Conservation (phyloP, 176 grass and related monocot genomes). For the Puccinellia tenuiflora region DNA sequence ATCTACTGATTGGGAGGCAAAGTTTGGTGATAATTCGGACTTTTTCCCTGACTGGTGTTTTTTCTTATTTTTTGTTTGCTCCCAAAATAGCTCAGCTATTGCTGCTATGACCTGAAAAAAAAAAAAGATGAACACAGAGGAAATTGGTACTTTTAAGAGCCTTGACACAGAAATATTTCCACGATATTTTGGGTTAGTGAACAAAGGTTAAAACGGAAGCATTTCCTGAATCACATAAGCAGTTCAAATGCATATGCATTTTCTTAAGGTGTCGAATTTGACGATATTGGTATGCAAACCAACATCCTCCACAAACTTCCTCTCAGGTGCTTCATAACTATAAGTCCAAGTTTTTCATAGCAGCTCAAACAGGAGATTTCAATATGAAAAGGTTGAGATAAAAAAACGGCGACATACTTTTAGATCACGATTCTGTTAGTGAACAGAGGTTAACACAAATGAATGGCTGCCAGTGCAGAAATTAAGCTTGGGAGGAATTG, state of each 20-base stretch:
- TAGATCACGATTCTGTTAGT: neutral
- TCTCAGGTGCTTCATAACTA: neutral
- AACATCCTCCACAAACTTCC: neutral
- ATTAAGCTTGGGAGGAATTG: neutral
- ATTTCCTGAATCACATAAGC: neutral
- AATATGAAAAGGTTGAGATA: neutral
- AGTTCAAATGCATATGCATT: slow-evolving; percentile 11
- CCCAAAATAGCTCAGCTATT: slow-evolving; percentile 75
- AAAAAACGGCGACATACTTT: neutral
- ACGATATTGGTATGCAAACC: neutral
- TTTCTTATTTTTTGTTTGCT: slow-evolving; percentile 50
- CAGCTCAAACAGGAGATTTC: neutral
- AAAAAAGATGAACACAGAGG: slow-evolving; percentile 1
- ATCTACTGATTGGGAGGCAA: slow-evolving; percentile 64
- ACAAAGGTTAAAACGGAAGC: neutral
- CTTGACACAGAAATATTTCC: neutral
- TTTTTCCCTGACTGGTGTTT: slow-evolving; percentile 45
- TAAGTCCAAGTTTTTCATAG: neutral
- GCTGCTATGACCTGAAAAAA: slow-evolving; percentile 65
- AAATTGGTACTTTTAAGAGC: neutral
- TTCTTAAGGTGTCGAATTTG: neutral
- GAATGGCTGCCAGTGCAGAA: neutral
- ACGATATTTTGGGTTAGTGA: too few relatives aligned
- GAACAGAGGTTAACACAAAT: neutral
- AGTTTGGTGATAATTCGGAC: slow-evolving; percentile 39